Evolutionary conservation across 257 asterid species (phyloP), one percentile per base, ranked within the genome.

Genomic region (Primulina eburnea): DNA sequence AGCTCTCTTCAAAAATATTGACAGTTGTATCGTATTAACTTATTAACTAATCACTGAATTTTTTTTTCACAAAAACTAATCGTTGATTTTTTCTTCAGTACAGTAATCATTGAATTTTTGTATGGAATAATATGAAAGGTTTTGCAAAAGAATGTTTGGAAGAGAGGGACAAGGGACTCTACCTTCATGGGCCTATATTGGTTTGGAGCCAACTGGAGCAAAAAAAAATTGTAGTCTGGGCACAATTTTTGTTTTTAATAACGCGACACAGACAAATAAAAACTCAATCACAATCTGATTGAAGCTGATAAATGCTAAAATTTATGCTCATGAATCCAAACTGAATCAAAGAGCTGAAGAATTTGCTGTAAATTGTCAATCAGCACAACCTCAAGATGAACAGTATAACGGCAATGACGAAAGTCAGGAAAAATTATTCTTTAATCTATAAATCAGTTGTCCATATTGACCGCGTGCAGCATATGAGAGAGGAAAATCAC

Each of bases 401-500:
- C 43, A 60, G 60, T 55, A 37, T 35, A 58, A 53, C 38, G 57
- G 28, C 70, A 2, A 35, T 55, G 20, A 65, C 18, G 62, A 67
- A 53, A 9, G 72, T 65, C 62, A 47, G 33, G 32, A 65, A 64
- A 73, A 60, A n/a, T 34, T 62, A 33, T 68, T 59, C 38, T 0
- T 8, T 53, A 29, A 38, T 20, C 21, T 38, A 67, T 30, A 28
- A 30, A 56, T 72, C 55, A 34, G 60, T 20, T 53, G 52, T 50
- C 77, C 53, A 14, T 30, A 77, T 71, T 37, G 40, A 69, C 57
- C 16, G 74, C 58, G n/a, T 68, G 85, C 47, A 16, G 65, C 71
- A 60, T 66, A 33, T 24, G 71, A 68, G 28, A 18, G 3, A 20
- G 28, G 64, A 18, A 72, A 60, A 80, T 92, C 87, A 90, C 88